A percentile compares a stretch with the other conserved stretches of the same genome.
phyloP scores from a whole-genome alignment of 495 filamentous ascomycete species.

The Pyrenopolyporus hunteri region DNA sequence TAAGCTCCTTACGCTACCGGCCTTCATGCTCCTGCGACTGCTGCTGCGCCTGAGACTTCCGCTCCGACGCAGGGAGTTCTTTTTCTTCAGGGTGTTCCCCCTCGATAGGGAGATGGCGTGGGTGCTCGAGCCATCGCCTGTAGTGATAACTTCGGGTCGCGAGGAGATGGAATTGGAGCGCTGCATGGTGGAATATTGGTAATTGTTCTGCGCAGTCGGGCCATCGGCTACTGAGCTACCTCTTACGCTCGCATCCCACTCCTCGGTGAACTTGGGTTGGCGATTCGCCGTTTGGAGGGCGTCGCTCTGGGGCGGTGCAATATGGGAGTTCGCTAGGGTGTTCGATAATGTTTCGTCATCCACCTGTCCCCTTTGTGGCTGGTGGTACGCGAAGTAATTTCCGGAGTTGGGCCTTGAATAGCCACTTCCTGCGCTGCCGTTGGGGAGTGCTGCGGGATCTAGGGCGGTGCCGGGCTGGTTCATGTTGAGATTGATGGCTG shows the following conservation, averaged over 20 bases:
- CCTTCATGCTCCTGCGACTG: slow-evolving; percentile 75
- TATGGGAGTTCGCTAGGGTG: slow-evolving; percentile 50
- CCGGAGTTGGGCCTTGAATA: slow-evolving; percentile 32
- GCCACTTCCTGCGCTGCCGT: slow-evolving; percentile 14
- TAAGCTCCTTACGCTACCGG: slow-evolving; percentile 80
- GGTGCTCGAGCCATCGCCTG: slow-evolving; percentile 47
- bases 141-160: slow-evolving; percentile 53
- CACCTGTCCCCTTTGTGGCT: slow-evolving; percentile 34
- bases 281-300: slow-evolving; percentile 24
- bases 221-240: slow-evolving; percentile 65
- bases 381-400: slow-evolving; percentile 34
- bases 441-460: slow-evolving; percentile 19
- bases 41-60: slow-evolving; percentile 79
- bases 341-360: slow-evolving; percentile 52
- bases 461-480: slow-evolving; percentile 29
- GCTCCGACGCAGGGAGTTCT: slow-evolving; percentile 72
- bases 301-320: slow-evolving; percentile 41
- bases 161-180: slow-evolving; percentile 55
- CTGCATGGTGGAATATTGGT: slow-evolving; percentile 50
- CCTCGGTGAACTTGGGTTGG: slow-evolving; percentile 65
- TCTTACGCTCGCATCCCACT: slow-evolving; percentile 72
- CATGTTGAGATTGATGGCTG: slow-evolving; percentile 30
- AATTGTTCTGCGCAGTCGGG: slow-evolving; percentile 26
- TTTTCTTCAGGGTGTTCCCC: slow-evolving; percentile 85
- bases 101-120: slow-evolving; percentile 61